Conservation (phyloP, 1,284 basidiomycete genomes). For the Entoloma clypeatum region DNA sequence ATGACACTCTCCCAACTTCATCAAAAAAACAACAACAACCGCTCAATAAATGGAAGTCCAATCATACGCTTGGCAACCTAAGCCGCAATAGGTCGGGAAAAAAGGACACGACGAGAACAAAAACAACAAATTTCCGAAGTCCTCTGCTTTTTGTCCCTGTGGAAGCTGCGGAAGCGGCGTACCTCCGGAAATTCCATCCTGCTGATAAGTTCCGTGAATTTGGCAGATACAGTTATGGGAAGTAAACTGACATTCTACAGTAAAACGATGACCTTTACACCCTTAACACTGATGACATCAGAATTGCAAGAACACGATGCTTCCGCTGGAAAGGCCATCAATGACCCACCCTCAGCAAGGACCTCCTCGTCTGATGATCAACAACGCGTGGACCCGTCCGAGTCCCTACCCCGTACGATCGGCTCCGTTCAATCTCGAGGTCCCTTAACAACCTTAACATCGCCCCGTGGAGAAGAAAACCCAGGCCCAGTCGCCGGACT, state of each 20-base stretch:
- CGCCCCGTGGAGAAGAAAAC: background rate
- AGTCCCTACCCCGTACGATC: too few species aligned
- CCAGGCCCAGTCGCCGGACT: background rate
- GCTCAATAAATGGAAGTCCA: conserved; percentile 11
- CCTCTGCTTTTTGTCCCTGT: conserved; percentile 28
- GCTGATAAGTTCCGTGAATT: conserved; percentile 12
- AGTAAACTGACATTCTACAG: background rate
- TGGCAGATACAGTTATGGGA: conserved; percentile 4
- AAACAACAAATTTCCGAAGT: conserved; percentile 1
- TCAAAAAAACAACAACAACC: conserved; percentile 6
- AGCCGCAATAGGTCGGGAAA: background rate
- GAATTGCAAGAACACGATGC: too few species aligned
- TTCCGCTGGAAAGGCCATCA: too few species aligned
- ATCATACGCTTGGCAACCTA: background rate
- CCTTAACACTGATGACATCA: too few species aligned
- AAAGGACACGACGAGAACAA: background rate
- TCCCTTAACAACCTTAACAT: too few species aligned
- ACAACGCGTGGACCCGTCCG: background rate
- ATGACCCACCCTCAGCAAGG: too few species aligned
- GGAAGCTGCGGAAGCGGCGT: conserved; percentile 22
- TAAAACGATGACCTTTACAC: background rate
- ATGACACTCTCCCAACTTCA: background rate
- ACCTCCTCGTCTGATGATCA: background rate
- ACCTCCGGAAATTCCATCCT: conserved; percentile 12
- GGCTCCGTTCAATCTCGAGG: too few species aligned